Evolutionary conservation across 305 asterid species (phyloP).

Genomic region (Coffea humblotiana): DNA sequence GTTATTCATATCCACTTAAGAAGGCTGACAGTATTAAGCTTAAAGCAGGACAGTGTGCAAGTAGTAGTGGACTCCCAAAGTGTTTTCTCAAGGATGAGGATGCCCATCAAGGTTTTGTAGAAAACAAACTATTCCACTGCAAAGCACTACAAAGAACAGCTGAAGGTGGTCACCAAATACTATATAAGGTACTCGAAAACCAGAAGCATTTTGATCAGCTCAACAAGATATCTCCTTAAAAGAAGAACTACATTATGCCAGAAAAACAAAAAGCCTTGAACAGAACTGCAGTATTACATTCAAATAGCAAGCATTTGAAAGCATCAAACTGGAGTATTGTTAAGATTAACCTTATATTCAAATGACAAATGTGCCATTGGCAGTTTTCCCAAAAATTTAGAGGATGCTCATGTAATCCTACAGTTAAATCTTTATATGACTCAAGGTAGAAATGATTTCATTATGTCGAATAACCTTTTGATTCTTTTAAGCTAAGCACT

Average conservation of each 20-base stretch:
- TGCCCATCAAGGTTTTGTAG: neutral
- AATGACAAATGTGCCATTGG: neutral
- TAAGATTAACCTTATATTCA: neutral
- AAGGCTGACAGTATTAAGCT: neutral
- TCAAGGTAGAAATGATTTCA: neutral
- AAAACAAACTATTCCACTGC: neutral
- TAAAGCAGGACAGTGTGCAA: neutral
- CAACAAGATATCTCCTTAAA: neutral
- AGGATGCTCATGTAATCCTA: neutral
- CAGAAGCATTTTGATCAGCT: conserved; percentile 3
- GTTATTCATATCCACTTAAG: neutral
- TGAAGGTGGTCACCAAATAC: neutral
- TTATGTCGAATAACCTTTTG: neutral
- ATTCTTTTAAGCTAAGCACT: neutral
- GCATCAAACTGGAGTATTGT: neutral
- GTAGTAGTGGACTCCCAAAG: neutral
- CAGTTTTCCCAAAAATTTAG: neutral
- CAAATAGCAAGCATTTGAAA: conserved; percentile 1
- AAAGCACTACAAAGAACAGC: neutral
- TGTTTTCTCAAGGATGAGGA: neutral
- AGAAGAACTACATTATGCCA: neutral
- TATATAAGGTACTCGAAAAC: neutral
- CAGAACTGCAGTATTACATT: neutral
- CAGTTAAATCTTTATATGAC: neutral
- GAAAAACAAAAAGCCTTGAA: neutral